Base-by-base conservation (phyloP, 345 rosid genomes). In the Alliaria petiolata region DNA sequence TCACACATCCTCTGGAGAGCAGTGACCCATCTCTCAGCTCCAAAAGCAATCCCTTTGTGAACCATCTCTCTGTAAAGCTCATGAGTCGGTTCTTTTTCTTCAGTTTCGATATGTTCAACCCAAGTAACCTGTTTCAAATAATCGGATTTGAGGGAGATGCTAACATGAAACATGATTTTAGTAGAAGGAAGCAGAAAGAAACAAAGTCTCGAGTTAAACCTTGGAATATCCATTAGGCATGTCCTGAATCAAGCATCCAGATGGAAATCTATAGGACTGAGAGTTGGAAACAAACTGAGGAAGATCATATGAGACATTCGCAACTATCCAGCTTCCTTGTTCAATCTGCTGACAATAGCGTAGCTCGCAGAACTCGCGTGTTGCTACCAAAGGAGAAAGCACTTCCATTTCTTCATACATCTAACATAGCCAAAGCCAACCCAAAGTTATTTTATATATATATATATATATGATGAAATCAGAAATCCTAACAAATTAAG, bases 181-280 rank as follows among this genome's bases (percentile, higher is more conserved):
- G 25, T 4, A 45, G 50, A 50, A n/a, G n/a, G n/a, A 58, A 62
- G 36, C 13, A 22, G 35, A 68, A 62, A 17, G 1, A 0, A 31
- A 16, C 4, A 11, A 39, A 20, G 12, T 36, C 14, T 36, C 12
- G 6, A 52, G 65, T 15, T 28, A 50, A 59, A 93, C 99, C 97
- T 91, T 89, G 51, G 92, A 91, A 77, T 88, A 95, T 12, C 99
- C 99, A 65, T 88, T 89, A 16, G 99, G 96, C 87, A 91, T 85
- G 83, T 91, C 96, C 73, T 95, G 96, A 77, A 95, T 91, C 84
- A 95, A 86, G 82, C 98, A 89, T 44, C 99, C 99, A 28, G 99
- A 95, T 52, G 98, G 99, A 70, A 83, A 91, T 78, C 85, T 83
- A 62, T 77, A 83, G 50, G 82, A 85, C 31, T 50, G 85, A 70